Evolutionary conservation across 805 yeast genomes (phyloP), one percentile per base, ranked within the genome.

Genomic region (Monosporozyma yasuniensis): DNA sequence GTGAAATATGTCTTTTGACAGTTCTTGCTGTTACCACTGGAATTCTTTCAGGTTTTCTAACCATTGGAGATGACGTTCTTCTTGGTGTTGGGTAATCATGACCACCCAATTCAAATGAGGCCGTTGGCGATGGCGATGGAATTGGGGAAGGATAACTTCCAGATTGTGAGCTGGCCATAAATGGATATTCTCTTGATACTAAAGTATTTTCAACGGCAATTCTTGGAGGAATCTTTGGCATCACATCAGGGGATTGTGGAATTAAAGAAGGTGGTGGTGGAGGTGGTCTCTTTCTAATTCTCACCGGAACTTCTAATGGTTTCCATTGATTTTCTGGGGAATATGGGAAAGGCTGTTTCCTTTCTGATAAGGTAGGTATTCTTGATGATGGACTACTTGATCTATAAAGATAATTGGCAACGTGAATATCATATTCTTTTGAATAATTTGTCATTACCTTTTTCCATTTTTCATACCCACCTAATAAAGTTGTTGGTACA

Each of bases 381-480:
- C 7, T 42, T 16, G 44, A 12, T 16, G 44, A 23, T 8, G 38
- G 14, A 16, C 32, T 11, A 38, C 22, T 35, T 18, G 38, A 27
- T 41, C 42, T 48, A 4, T 19, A 56, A 2, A 63, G 47, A 48
- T 54, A 63, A 19, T 52, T 54, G n/a, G 55, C 57, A 3, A 59
- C 54, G 11, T 52, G 54, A 21, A 70, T 60, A 4, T 53, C 52
- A 22, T 54, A 58, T 22, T 59, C 54, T 11, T 50, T 53, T 9
- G 65, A 54, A n/a, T 64, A 59, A 9, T 63, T 64, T 9, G 64
- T 62, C 9, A 72, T 38, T 22, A 61, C 61, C 37, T 63, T 61
- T 16, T 63, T 54, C 79, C 79, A 75, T 42, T 72, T 69, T 38
- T 69, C 71, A 50, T 68, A 72, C 1, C 79, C 79, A 22, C 80